A percentile compares a stretch with the other conserved stretches of the same genome.
Conservation (phyloP, 1,139 yeast genomes). For the Blastobotrys arbuscula region DNA sequence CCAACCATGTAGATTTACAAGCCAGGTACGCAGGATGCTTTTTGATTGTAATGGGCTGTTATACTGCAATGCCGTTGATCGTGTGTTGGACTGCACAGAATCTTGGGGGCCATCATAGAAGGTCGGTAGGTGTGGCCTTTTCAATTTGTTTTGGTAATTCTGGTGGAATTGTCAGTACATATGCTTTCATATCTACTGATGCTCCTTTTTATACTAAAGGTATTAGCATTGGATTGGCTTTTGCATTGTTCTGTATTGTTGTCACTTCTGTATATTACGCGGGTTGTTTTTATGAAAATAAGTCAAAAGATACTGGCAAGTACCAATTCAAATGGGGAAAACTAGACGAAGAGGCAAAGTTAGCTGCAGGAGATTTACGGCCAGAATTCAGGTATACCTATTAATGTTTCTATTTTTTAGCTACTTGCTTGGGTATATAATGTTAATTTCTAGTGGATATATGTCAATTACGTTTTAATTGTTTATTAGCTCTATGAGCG, state of each 20-base stretch:
- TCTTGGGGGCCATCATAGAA: slow-evolving; percentile 64
- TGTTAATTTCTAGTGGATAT: background rate
- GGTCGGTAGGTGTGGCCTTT: slow-evolving; percentile 68
- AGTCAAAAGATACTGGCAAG: slow-evolving; percentile 33
- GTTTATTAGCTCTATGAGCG: background rate
- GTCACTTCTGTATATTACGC: background rate
- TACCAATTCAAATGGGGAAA: slow-evolving; percentile 40
- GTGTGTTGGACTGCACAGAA: slow-evolving; percentile 71
- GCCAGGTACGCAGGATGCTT: slow-evolving; percentile 68
- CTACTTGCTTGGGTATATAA: too few relatives aligned
- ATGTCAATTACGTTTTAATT: too few relatives aligned
- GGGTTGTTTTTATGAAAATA: slow-evolving; percentile 29
- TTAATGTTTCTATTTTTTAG: background rate
- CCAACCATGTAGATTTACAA: slow-evolving; percentile 26
- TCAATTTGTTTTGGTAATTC: slow-evolving; percentile 78
- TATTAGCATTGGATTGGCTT: background rate
- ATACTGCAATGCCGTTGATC: slow-evolving; percentile 66
- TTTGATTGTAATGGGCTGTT: slow-evolving; percentile 58
- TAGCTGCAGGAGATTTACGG: slow-evolving; percentile 57
- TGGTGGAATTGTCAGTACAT: slow-evolving; percentile 51
- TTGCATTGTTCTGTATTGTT: background rate
- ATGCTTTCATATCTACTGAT: background rate
- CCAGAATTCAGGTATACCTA: slow-evolving; percentile 48
- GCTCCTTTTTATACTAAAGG: background rate
- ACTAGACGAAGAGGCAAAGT: slow-evolving; percentile 41